Base-by-base conservation (phyloP, 176 grass and related monocot species). In the Eragrostis curvula region DNA sequence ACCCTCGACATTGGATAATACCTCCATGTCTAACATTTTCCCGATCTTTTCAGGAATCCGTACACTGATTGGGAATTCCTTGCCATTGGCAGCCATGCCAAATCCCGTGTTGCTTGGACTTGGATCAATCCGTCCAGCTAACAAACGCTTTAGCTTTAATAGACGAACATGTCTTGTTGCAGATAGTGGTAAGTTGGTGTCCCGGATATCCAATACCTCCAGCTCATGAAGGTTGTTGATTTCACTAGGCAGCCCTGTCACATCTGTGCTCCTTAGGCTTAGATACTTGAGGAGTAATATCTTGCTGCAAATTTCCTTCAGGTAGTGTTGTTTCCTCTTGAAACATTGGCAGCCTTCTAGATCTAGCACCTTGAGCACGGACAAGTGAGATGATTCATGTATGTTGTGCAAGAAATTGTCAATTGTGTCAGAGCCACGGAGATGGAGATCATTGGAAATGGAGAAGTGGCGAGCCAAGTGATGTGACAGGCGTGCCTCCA, bases 201-300 rank as follows among this genome's bases (percentile, higher is more conserved):
- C 6, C 0, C 84, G 60, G 62, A 90, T 82, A 60, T 84, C 84
- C 40, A 90, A 11, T 74, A 70, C 69, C 9, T 90, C 74, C 13
- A 90, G 48, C 2, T 68, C 45, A 4, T 24, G 42, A 15, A 89
- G 83, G 30, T 77, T 71, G n/a, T 75, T 85, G 44, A 89, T 89
- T 53, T 89, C 48, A 7, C 0, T 6, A 0, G 59, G 83, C 21
- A 86, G 15, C 1, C 64, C 0, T 3, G 14, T 21, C 61, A 81
- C 1, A 60, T 77, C 0, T 24, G 82, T 84, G 30, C 18, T 9
- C 39, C 40, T 76, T 18, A 84, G 82, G 73, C 12, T 84, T 18
- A 77, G 18, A 30, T 77, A 84, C 72, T 68, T 84, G 62, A 84
- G 82, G 0, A 84, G 25, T 18, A 58, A 8, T 2, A 84, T 17